phyloP scores from a whole-genome alignment of 305 asterid species.

The Solanum aculeatissimum region DNA sequence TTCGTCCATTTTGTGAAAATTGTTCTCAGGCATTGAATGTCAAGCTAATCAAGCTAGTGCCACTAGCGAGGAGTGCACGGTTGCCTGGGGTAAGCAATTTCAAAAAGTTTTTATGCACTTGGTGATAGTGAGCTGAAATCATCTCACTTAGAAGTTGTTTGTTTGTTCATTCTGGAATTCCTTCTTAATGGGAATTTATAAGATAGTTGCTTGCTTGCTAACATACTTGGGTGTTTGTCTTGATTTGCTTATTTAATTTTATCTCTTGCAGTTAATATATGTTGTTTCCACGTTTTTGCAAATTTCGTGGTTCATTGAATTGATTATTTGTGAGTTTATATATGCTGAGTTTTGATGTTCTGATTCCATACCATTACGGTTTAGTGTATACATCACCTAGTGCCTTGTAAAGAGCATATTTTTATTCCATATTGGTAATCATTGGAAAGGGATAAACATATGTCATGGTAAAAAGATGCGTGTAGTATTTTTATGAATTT shows the following conservation, averaged over 20 bases:
- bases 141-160: neutral
- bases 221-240: neutral
- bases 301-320: neutral
- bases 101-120: neutral
- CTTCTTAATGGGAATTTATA: neutral
- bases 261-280: neutral
- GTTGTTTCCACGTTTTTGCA: neutral
- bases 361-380: neutral
- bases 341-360: neutral
- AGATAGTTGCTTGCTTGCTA: neutral
- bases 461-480: neutral
- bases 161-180: neutral
- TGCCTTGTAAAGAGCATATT: neutral
- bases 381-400: neutral
- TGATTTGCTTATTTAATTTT: neutral
- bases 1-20: neutral
- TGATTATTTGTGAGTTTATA: neutral
- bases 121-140: neutral
- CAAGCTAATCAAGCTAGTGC: conserved; percentile 93
- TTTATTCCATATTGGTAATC: neutral
- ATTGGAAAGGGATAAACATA: neutral
- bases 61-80: conserved; percentile 89
- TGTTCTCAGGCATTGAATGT: conserved; percentile 67
- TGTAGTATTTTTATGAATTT: neutral
- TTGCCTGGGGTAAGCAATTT: conserved; percentile 76